These are phyloP conservation scores for Nepenthes gracilis DNA, from an alignment of 148 eudicot genomes.

Conservation along the genomic window DNA sequence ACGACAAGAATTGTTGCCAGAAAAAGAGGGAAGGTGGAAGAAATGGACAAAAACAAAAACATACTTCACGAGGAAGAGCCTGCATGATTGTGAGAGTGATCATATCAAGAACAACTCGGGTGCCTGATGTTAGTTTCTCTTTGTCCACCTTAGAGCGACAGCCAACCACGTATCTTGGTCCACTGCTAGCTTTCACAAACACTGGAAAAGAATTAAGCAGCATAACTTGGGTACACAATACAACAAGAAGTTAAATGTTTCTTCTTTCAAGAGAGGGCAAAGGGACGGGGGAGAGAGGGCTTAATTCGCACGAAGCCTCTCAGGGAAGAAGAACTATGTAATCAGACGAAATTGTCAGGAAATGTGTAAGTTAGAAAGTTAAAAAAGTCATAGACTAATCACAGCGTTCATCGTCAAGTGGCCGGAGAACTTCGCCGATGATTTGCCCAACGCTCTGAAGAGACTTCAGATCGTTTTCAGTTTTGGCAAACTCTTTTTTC, in stretches of 20 bases:
- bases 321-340: too few species aligned
- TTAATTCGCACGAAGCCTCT: too few species aligned
- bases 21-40: too few species aligned
- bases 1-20: too few species aligned
- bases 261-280: too few species aligned
- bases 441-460: constrained; percentile 99
- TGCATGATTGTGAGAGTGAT: constrained; percentile 96
- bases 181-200: constrained; percentile 97
- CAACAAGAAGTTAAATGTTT: too few species aligned
- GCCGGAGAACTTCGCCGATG: constrained; percentile 98
- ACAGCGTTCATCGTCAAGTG: constrained; percentile 95
- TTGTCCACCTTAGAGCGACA: constrained; percentile 97
- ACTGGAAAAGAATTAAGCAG: constrained; percentile 16
- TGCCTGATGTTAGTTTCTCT: constrained; percentile 86
- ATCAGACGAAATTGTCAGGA: background rate
- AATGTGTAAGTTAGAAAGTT: constrained; percentile 3
- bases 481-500: constrained; percentile 87
- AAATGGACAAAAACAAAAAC: constrained; percentile 4
- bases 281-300: too few species aligned
- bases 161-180: constrained; percentile 96
- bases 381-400: constrained; percentile 10
- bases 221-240: too few species aligned
- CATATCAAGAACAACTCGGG: constrained; percentile 99
- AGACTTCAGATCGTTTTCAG: constrained; percentile 95
- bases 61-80: constrained; percentile 94